Conservation (phyloP, 2,329 filamentous ascomycete genomes). For the Xylaria multiplex region DNA sequence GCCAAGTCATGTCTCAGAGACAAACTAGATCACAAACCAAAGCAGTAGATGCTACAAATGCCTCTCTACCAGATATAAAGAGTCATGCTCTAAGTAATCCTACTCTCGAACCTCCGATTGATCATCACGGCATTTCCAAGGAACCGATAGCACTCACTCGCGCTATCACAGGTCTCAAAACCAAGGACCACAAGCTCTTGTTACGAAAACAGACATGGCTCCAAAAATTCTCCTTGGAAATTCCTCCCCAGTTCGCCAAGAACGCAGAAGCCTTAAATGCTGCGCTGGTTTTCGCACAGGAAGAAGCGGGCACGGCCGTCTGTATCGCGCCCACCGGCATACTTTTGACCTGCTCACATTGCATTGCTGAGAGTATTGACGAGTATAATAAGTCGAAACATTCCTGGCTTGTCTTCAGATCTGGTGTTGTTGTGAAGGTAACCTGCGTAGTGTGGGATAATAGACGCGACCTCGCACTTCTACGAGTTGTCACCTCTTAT, state of each 20-base stretch:
- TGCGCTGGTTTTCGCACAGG: constrained; percentile 20
- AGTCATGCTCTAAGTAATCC: not conserved
- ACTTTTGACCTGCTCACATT: constrained; percentile 22
- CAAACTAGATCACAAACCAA: constrained; percentile 21
- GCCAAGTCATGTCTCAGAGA: constrained; percentile 15
- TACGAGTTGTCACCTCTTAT: constrained; percentile 6
- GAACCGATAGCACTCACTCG: not conserved
- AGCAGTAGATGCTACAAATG: not conserved
- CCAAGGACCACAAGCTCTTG: constrained; percentile 11
- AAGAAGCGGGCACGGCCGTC: constrained; percentile 22
- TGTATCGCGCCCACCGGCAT: constrained; percentile 18
- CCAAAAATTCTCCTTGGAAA: constrained; percentile 5
- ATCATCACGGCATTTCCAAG: constrained; percentile 1
- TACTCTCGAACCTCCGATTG: not conserved
- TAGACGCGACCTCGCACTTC: constrained; percentile 9
- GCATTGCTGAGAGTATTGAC: constrained; percentile 15
- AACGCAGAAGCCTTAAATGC: constrained; percentile 6
- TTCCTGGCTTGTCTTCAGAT: constrained; percentile 12
- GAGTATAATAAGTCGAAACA: not conserved
- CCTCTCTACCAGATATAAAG: not conserved
- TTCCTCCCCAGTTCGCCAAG: constrained; percentile 7
- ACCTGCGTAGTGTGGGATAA: constrained; percentile 3
- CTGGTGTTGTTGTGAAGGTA: constrained; percentile 5
- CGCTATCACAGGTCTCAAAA: constrained; percentile 12
- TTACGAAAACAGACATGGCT: constrained; percentile 22